Evolutionary conservation across 176 grass and related monocot species (phyloP).

Genomic region (Alopecurus myosuroides): DNA sequence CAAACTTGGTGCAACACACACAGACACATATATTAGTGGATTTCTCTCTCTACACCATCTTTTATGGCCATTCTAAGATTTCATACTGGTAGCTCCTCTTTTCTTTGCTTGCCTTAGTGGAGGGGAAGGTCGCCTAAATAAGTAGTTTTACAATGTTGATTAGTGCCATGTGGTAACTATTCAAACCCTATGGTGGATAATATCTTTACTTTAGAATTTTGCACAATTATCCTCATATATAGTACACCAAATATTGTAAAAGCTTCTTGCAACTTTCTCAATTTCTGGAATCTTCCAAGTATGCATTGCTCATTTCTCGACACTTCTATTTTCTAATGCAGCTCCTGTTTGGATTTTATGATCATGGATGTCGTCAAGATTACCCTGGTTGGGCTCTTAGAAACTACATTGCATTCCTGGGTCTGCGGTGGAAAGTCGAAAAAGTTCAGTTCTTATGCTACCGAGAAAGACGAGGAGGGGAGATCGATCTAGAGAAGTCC

Average conservation of each 20-base stretch:
- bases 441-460: conserved; percentile 82
- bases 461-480: conserved; percentile 45
- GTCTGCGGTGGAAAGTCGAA: conserved; percentile 58
- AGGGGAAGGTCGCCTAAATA: neutral
- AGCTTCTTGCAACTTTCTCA: neutral
- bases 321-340: conserved; percentile 27
- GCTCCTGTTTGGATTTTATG: conserved; percentile 94
- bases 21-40: neutral
- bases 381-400: conserved; percentile 85
- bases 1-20: neutral
- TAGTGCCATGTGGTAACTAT: neutral
- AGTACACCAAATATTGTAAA: neutral
- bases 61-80: neutral
- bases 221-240: neutral
- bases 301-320: neutral
- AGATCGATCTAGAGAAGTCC: conserved; percentile 51
- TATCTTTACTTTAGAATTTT: neutral
- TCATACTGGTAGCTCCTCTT: neutral
- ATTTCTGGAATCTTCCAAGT: neutral
- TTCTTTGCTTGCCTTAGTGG: neutral
- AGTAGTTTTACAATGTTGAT: neutral
- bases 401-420: conserved; percentile 75
- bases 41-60: neutral
- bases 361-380: conserved; percentile 48
- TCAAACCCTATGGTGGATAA: neutral